Base-by-base conservation (phyloP, 176 grass and related monocot genomes). In the Luzula sylvatica region DNA sequence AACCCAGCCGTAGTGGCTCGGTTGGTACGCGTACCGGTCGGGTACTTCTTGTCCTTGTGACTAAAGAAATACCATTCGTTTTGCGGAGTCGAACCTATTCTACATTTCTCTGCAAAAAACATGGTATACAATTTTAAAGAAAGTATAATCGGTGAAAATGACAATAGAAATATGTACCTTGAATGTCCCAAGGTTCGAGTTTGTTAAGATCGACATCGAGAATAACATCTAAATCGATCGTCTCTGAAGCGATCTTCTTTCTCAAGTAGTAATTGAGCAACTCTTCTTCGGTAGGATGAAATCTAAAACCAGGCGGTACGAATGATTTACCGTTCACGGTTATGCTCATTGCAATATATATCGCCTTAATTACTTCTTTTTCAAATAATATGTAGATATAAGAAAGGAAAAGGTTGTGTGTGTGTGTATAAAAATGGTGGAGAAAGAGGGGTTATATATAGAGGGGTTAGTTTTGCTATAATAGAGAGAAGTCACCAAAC, bases 21-120 rank as follows among this genome's bases (percentile, higher is more conserved):
- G 82, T 94, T 94, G 2, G 87, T 94, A 19, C 87, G 68, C 8
- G 87, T 94, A 14, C 87, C 87, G 11, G 82, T 94, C 25, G 87
- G 87, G 48, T 94, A 94, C 55, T 94, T 94, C 55, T 87, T 87
- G 58, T 94, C 87, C 68, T 94, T 94, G 78, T 94, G 87, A 50
- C 87, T 94, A 72, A 94, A 94, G 53, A 87, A 59, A 50, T 94
- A 94, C 87, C 87, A 94, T 42, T 94, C 87, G 63, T 83, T 94
- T 62, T 94, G 87, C 3, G 75, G 87, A 13, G 82, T 65, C 0
- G 87, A 78, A 0, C 82, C 87, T 30, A 94, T 83, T 54, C 58
- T 43, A 53, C 87, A 94, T 2, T 46, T 79, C 58, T 94, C 87
- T 94, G 63, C 60, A 9, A 30, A 12, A 40, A 6, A 0, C 0